Evolutionary conservation across 495 filamentous ascomycete genomes (phyloP).

Genomic region (Podospora bellae-mahoneyi): DNA sequence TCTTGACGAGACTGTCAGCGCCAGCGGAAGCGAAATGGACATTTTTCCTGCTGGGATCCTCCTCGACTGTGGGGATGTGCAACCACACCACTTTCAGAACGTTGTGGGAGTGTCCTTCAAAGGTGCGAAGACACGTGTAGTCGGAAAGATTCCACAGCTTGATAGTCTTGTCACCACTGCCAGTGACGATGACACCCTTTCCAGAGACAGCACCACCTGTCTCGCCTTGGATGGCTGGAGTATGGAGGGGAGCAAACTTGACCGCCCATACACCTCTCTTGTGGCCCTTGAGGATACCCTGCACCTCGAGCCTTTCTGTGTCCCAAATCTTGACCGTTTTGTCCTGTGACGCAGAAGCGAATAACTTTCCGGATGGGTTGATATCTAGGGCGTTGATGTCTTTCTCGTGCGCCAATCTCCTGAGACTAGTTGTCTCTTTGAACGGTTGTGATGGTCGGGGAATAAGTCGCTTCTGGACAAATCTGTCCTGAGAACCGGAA

Average conservation of each 20-base stretch:
- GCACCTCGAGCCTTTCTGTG: constrained; percentile 76
- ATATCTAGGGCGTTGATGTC: constrained; percentile 95
- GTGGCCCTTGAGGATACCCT: constrained; percentile 88
- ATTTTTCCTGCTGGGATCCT: constrained; percentile 47
- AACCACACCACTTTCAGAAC: constrained; percentile 93
- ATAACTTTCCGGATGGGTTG: constrained; percentile 63
- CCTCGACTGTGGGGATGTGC: constrained; percentile 51
- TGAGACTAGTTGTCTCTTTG: constrained; percentile 60
- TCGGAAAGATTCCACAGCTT: constrained; percentile 93
- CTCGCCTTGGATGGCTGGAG: constrained; percentile 67
- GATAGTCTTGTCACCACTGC: constrained; percentile 90
- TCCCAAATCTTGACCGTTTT: constrained; percentile 96
- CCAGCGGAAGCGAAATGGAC: constrained; percentile 79
- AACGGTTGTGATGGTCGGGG: constrained; percentile 42
- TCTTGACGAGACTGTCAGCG: constrained; percentile 93
- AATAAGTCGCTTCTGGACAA: constrained; percentile 86
- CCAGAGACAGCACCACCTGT: constrained; percentile 56
- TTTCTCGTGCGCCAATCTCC: constrained; percentile 93
- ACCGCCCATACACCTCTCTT: constrained; percentile 94
- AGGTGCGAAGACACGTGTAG: constrained; percentile 87
- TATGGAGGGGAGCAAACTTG: constrained; percentile 75
- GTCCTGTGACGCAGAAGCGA: constrained; percentile 95
- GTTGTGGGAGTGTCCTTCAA: constrained; percentile 94
- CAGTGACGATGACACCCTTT: constrained; percentile 78
- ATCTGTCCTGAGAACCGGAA: constrained; percentile 91